These are phyloP conservation scores for Tetrahymena borealis DNA, from an alignment of 73 alveolate genomes.

Conservation along the genomic window DNA sequence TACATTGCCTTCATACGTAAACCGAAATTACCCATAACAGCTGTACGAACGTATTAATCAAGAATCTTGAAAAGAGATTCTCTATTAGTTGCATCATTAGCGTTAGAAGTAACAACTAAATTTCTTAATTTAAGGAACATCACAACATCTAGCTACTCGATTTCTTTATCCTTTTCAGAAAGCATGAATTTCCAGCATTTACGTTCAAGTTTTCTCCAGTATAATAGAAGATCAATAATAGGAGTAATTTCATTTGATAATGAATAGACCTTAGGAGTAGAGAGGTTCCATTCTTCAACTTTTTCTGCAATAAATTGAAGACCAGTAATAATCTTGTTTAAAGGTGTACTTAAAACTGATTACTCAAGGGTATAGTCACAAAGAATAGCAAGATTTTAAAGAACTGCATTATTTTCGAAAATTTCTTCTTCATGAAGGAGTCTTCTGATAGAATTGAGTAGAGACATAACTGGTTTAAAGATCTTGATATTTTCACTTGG, in stretches of 20 bases:
- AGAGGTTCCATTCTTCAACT: conserved; percentile 25
- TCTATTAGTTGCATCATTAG: background rate
- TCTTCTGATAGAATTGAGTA: background rate
- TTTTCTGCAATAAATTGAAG: conserved; percentile 11
- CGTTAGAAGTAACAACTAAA: background rate
- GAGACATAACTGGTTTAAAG: background rate
- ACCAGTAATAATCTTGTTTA: conserved; percentile 24
- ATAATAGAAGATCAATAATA: background rate
- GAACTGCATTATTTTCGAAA: conserved; percentile 16
- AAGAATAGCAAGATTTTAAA: conserved; percentile 5
- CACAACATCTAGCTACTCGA: conserved; percentile 20
- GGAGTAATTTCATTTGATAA: background rate
- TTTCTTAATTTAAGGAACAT: conserved; percentile 16
- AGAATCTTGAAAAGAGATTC: background rate
- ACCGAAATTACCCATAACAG: background rate
- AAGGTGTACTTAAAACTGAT: conserved; percentile 18
- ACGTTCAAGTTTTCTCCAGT: conserved; percentile 39
- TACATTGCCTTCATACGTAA: background rate
- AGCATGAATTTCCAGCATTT: conserved; percentile 30
- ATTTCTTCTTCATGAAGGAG: conserved; percentile 10
- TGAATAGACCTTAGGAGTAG: conserved; percentile 16
- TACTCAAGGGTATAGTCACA: conserved; percentile 4
- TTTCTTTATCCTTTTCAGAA: conserved; percentile 13
- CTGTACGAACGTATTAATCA: background rate
- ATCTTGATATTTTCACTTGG: background rate